A percentile compares a stretch with the other conserved stretches of the same genome.
Evolutionary conservation across 2,329 filamentous ascomycete species (phyloP).

Genomic region (Neofusicoccum ribis): DNA sequence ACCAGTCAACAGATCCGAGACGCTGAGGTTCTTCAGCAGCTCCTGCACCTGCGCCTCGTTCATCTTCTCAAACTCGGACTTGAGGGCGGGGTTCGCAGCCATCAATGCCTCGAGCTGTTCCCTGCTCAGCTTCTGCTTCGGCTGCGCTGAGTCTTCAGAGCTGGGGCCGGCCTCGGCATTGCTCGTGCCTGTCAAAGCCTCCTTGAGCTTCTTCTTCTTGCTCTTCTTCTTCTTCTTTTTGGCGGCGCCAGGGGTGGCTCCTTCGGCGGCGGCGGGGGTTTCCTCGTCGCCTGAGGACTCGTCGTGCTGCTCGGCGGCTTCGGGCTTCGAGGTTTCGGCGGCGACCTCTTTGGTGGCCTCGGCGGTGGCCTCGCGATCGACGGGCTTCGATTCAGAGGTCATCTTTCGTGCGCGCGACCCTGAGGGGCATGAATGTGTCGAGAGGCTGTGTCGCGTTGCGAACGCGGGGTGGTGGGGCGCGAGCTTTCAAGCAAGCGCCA

Average conservation of each 20-base stretch:
- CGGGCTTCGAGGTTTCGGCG: constrained; percentile 26
- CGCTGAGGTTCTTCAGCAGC: constrained; percentile 61
- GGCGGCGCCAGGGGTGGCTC: constrained; percentile 21
- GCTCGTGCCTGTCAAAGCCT: constrained; percentile 39
- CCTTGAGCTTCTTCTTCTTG: constrained; percentile 63
- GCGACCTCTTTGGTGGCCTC: constrained; percentile 35
- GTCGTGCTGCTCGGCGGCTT: constrained; percentile 35
- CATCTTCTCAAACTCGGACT: constrained; percentile 36
- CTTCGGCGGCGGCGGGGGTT: constrained; percentile 31
- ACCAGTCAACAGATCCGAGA: constrained; percentile 73
- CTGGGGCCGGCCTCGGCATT: constrained; percentile 25
- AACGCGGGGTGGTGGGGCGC: constrained; percentile 18
- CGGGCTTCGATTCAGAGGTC: constrained; percentile 59
- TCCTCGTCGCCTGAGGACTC: constrained; percentile 36
- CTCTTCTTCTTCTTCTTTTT: constrained; percentile 66
- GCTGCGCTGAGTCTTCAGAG: neutral
- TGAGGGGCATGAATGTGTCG: neutral
- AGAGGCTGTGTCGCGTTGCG: constrained; percentile 3
- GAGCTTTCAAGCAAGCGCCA: neutral
- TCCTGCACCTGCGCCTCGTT: constrained; percentile 40
- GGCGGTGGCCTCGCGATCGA: constrained; percentile 54
- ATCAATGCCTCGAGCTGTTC: constrained; percentile 40
- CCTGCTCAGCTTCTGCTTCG: constrained; percentile 32
- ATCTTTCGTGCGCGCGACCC: constrained; percentile 6
- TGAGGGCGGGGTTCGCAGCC: constrained; percentile 40